phyloP scores from a whole-genome alignment of 1,139 yeast species.

The Lodderomyces jiufengensis region DNA sequence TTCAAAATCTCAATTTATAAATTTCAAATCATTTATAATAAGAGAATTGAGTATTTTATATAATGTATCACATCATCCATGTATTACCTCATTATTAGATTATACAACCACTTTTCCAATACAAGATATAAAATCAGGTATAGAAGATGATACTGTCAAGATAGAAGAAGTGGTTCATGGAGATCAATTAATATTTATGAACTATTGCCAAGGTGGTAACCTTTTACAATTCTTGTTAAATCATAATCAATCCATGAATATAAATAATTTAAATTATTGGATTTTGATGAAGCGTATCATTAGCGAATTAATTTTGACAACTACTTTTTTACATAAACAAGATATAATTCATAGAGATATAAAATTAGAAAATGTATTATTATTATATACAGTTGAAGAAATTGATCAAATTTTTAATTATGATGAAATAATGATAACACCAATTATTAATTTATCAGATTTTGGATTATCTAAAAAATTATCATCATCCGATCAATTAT shows the following conservation, averaged over 20 bases:
- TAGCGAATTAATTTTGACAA: constrained; percentile 65
- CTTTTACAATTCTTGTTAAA: constrained; percentile 58
- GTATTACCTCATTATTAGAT: constrained; percentile 34
- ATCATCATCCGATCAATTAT: constrained; percentile 53
- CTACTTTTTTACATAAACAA: constrained; percentile 66
- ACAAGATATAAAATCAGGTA: constrained; percentile 20
- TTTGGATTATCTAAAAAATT: constrained; percentile 80
- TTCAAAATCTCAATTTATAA: constrained; percentile 24
- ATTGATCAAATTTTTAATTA: constrained; percentile 10
- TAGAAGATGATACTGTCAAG: constrained; percentile 6
- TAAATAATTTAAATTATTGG: constrained; percentile 30
- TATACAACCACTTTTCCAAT: constrained; percentile 23
- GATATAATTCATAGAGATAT: constrained; percentile 82
- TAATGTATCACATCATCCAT: constrained; percentile 44
- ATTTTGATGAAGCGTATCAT: constrained; percentile 56
- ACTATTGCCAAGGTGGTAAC: constrained; percentile 83
- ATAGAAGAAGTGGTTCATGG: constrained; percentile 12
- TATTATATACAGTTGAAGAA: constrained; percentile 32
- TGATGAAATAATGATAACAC: constrained; percentile 10
- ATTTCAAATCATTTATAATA: constrained; percentile 63
- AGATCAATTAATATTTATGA: constrained; percentile 58
- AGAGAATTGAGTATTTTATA: constrained; percentile 72
- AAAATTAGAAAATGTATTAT: constrained; percentile 74
- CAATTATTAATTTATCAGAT: constrained; percentile 68
- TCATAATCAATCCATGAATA: constrained; percentile 13